Percentiles rank a stretch among this genome's conserved stretches.
phyloP scores from a whole-genome alignment of 306 rosid species.

The Comarum palustre region DNA sequence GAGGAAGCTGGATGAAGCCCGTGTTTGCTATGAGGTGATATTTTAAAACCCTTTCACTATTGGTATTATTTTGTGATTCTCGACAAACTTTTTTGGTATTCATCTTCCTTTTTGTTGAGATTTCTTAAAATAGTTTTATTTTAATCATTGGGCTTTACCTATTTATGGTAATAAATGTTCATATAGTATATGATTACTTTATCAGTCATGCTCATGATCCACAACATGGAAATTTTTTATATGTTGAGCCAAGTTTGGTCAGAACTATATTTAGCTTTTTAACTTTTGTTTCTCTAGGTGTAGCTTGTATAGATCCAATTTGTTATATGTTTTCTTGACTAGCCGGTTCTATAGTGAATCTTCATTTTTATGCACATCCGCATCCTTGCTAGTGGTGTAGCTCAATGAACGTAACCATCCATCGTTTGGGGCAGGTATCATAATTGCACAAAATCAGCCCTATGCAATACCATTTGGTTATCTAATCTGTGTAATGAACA shows the following conservation, averaged over 20 bases:
- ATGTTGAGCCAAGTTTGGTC: neutral
- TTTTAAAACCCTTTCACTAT: neutral
- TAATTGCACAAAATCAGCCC: neutral
- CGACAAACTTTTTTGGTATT: neutral
- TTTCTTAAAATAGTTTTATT: neutral
- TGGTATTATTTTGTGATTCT: neutral
- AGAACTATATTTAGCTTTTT: neutral
- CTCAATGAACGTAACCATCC: neutral
- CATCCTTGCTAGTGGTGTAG: neutral
- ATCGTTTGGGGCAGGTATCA: neutral
- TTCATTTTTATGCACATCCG: neutral
- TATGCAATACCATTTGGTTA: neutral
- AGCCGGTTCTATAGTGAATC: neutral
- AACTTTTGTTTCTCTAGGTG: neutral
- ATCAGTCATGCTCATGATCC: neutral
- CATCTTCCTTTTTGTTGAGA: neutral
- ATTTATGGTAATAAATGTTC: too few species aligned
- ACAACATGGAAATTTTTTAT: neutral
- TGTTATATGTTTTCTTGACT: neutral
- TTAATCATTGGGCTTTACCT: too few species aligned
- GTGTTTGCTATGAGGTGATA: constrained; percentile 60
- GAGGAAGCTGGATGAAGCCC: constrained; percentile 68
- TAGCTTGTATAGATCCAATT: neutral
- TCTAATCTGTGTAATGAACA: neutral
- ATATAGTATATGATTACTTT: too few species aligned